phyloP scores from a whole-genome alignment of 2,329 filamentous ascomycete species.

The Orbilia javanica region DNA sequence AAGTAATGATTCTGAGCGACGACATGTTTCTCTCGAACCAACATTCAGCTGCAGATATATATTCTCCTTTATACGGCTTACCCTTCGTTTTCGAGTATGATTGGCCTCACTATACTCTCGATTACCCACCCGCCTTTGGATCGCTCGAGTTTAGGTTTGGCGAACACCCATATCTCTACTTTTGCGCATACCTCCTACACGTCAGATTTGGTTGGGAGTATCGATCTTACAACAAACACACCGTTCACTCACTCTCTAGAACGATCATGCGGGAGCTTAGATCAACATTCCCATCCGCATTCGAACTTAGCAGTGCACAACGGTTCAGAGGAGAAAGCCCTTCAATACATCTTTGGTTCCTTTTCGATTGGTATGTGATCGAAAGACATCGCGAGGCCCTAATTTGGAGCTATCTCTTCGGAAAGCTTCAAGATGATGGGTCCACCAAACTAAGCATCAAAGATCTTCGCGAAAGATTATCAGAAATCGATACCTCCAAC shows the following conservation, averaged over 20 bases:
- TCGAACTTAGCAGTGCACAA: conserved; percentile 42
- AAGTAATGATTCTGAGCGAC: conserved; percentile 32
- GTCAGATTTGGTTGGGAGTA: conserved; percentile 42
- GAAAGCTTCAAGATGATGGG: conserved; percentile 29
- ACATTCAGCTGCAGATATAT: conserved; percentile 38
- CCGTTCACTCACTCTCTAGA: conserved; percentile 41
- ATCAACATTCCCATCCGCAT: conserved; percentile 49
- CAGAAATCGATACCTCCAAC: conserved; percentile 23
- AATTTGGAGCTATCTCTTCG: conserved; percentile 44
- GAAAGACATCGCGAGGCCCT: conserved; percentile 43
- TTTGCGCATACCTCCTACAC: conserved; percentile 44
- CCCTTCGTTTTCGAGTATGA: conserved; percentile 41
- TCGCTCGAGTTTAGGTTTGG: conserved; percentile 33
- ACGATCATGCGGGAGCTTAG: conserved; percentile 40
- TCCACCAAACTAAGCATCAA: conserved; percentile 18
- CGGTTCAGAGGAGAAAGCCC: conserved; percentile 49
- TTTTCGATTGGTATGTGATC: conserved; percentile 53
- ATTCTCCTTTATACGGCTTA: conserved; percentile 41
- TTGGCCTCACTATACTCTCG: conserved; percentile 31
- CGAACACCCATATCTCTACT: conserved; percentile 38
- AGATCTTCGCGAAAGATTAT: background rate
- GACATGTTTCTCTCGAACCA: conserved; percentile 51
- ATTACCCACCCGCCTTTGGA: conserved; percentile 47
- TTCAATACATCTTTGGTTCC: conserved; percentile 48
- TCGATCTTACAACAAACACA: conserved; percentile 51